phyloP scores from a whole-genome alignment of 2,329 filamentous ascomycete species.

The Fusarium xyrophilum region DNA sequence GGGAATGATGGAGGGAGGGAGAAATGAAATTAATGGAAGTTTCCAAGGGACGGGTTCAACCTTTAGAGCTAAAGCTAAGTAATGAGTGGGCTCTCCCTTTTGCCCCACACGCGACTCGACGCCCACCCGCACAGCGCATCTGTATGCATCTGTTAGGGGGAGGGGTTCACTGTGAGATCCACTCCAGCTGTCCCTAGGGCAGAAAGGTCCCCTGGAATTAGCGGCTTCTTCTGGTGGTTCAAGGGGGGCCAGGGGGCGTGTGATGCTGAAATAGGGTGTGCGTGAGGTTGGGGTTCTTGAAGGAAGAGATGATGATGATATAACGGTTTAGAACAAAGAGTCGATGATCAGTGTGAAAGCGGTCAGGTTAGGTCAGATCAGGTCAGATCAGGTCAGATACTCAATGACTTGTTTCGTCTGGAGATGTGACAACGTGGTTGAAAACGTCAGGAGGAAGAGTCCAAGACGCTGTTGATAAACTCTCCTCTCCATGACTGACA shows the following conservation, averaged over 20 bases:
- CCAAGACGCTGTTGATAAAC: slow-evolving; percentile 10
- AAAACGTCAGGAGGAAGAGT: slow-evolving; percentile 23
- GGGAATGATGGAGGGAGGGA: not conserved
- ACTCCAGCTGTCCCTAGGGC: slow-evolving; percentile 17
- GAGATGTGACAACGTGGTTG: slow-evolving; percentile 12
- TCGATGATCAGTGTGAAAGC: not conserved
- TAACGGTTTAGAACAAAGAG: not conserved
- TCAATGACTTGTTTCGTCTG: slow-evolving; percentile 7
- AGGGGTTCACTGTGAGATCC: slow-evolving; percentile 2
- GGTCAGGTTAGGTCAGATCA: not conserved
- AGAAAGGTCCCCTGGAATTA: slow-evolving; percentile 29
- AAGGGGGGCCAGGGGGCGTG: not conserved
- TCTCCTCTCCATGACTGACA: not conserved
- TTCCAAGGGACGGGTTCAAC: slow-evolving; percentile 27
- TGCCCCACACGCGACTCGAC: slow-evolving; percentile 14
- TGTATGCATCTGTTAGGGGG: slow-evolving; percentile 2
- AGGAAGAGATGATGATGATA: not conserved
- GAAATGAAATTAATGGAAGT: slow-evolving; percentile 27
- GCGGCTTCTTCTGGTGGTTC: slow-evolving; percentile 1
- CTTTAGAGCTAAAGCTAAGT: slow-evolving; percentile 14
- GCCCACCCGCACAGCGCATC: slow-evolving; percentile 20
- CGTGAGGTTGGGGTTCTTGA: slow-evolving; percentile 9
- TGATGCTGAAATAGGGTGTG: slow-evolving; percentile 1
- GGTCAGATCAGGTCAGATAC: not conserved
- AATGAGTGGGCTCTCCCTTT: slow-evolving; percentile 13